These are phyloP conservation scores for Artemisia annua DNA, from an alignment of 129 eudicot species.

Conservation along the genomic window DNA sequence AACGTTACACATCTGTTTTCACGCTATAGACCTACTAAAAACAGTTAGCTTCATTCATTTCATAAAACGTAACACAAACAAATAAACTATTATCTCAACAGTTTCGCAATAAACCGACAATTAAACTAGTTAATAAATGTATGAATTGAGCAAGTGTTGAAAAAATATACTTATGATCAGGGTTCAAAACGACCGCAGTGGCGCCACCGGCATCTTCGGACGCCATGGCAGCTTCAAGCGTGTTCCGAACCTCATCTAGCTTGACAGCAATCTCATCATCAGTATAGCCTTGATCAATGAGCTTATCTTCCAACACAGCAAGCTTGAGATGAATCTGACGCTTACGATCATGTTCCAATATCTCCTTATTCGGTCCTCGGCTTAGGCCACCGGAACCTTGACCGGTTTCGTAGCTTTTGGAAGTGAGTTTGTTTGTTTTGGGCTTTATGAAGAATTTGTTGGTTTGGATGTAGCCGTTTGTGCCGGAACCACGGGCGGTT, in stretches of 20 bases:
- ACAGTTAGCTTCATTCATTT: too few relatives aligned
- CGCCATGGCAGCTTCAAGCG: constrained; percentile 62
- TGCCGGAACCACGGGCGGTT: constrained; percentile 91
- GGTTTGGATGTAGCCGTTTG: constrained; percentile 82
- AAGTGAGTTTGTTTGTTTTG: constrained; percentile 43
- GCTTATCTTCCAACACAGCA: constrained; percentile 73
- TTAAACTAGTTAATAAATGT: too few relatives aligned
- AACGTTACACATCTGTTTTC: too few relatives aligned
- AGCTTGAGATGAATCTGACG: constrained; percentile 87
- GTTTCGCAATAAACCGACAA: too few relatives aligned
- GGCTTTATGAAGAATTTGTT: constrained; percentile 83
- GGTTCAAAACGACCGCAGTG: constrained; percentile 13
- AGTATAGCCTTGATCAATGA: constrained; percentile 79
- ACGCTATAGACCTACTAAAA: too few relatives aligned
- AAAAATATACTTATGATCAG: constrained; percentile 22
- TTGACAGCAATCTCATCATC: constrained; percentile 62
- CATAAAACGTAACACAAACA: too few relatives aligned
- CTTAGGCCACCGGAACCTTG: constrained; percentile 81
- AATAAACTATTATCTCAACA: too few relatives aligned
- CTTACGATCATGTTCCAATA: constrained; percentile 94
- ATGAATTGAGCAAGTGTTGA: too few relatives aligned
- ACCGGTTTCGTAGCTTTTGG: constrained; percentile 46
- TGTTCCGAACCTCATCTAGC: constrained; percentile 59
- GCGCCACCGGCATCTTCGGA: constrained; percentile 51
- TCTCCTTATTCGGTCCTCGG: constrained; percentile 65